Evolutionary conservation across 2,329 filamentous ascomycete species (phyloP), one percentile per base, ranked within the genome.

Genomic region (Rutstroemia sydowiana): DNA sequence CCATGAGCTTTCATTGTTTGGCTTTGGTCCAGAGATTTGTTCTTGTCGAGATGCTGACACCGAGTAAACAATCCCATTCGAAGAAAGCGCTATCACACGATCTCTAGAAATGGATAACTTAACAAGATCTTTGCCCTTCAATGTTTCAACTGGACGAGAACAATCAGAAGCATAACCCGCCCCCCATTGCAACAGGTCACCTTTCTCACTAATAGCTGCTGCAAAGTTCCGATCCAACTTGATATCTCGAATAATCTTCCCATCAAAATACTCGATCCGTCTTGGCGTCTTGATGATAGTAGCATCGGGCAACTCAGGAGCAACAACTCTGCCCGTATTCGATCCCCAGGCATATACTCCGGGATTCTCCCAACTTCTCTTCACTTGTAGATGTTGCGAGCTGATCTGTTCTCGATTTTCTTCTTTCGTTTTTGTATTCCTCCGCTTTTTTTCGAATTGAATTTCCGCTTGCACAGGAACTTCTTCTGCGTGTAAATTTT

Each of bases 321-420:
- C 90, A 34, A 87, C 88, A n/a, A 95, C 91, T 60, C 79, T 79
- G 55, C 90, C 88, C 14, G 75, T 73, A 63, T 98, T 98, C 16
- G 86, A 89, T 0, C 93, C 93, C 92, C 93, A 98, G 5, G 86
- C 82, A 69, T 95, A 97, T 0, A 97, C 86, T 2, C 91, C 93
- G 0, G 93, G 92, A 55, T 87, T 84, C 69, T 82, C 80, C 76
- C 78, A 82, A 69, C 88, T 95, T 65, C 81, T 82, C 71, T 87
- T 89, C 53, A 95, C 87, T 71, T 96, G 92, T 5, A 88, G 71
- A 70, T 95, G 89, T 66, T 95, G 88, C 10, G 87, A 88, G 65
- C 87, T 92, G 60, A 95, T 81, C 52, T 87, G 70, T 51, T 90
- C 86, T 52, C 87, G 72, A 57, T 84, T 84, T 57, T 89, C 84